Evolutionary conservation across 345 rosid genomes (phyloP), one percentile per base, ranked within the genome.

Genomic region (Camelina laxa): DNA sequence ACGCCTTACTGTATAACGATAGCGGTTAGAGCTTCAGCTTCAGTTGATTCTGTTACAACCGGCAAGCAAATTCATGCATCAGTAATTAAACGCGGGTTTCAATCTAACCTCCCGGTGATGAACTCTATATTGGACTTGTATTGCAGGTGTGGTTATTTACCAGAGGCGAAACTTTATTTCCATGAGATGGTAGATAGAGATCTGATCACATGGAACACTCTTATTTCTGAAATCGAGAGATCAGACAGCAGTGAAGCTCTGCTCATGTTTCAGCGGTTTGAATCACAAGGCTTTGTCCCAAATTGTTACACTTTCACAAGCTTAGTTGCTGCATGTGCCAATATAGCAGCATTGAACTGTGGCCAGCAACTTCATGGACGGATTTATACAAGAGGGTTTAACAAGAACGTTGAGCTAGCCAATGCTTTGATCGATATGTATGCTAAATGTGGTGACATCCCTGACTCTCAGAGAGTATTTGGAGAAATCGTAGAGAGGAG

Each of bases 361-460:
- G 96, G 96, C 17, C 89, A 89, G 72, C 96, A 95, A 80, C 83
- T 90, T 83, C 99, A 95, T 80, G 97, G 89, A 42, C 87, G 85
- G 70, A 79, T 89, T 35, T 31, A 81, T 73, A 77, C 77, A 74
- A 79, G 87, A 73, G 97, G 93, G 63, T 82, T 91, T 74, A 82
- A 82, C 15, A 67, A 80, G 50, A 75, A 89, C 60, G 63, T 77
- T 60, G 91, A 70, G 72, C 49, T 95, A 80, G 86, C 87, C 8
- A 92, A 92, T 78, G 88, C 97, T 27, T 79, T 90, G 57, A 80
- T 90, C 27, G 97, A 90, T 76, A 92, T 95, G 97, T 87, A 95
- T 72, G 95, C 96, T 50, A 92, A 92, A 82, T 92, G 99, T 39
- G 98, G 98, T 30, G 83, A 78, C 75, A 78, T 92, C 69, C 70